Evolutionary conservation across 2,329 filamentous ascomycete genomes (phyloP), one percentile per base, ranked within the genome.

Genomic region (Lecanicillium sp.): DNA sequence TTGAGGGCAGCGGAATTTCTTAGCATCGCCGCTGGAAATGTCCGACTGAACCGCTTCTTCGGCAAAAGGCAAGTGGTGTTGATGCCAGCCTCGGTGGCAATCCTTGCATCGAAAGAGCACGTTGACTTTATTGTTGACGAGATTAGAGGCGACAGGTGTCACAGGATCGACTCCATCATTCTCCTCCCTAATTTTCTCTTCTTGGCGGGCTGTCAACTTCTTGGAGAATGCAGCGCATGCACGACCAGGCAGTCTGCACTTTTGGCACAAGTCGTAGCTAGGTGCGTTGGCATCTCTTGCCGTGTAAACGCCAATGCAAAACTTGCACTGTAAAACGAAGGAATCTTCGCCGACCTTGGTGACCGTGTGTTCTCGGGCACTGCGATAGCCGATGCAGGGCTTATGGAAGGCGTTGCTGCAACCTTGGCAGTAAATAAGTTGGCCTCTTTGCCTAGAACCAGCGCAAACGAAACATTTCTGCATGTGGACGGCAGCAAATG

Each of bases 311-410:
- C 84, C 84, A 52, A 97, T 77, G 62, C 93, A 98, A 49, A 83
- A 86, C 55, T 83, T 84, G 67, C 93, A 98, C 62, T 98, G 93
- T 32, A 98, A 70, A 14, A 98, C 83, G 57, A 95, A 97, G 30
- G 84, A 67, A 2, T 84, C 81, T 1, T 84, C 72, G 2, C 74
- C 83, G 44, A 96, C 67, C 63, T 97, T 98, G 20, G 90, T 97
- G 9, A 88, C 88, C 29, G 93, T 70, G 62, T 97, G 93, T n/a
- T 95, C 89, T 51, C 93, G 78, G 11, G 64, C 71, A 44, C 77
- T 78, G 42, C 93, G 80, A 41, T 75, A 72, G 1, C 91, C 90
- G 23, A 98, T 73, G 60, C 93, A 98, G 33, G 69, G 69, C 63
- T 87, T 88, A 66, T 98, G 93, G 56, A 89, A 95, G 0, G 86